Evolutionary conservation across 208 protist species (phyloP).

Genomic region (Vickermania ingenoplastis): DNA sequence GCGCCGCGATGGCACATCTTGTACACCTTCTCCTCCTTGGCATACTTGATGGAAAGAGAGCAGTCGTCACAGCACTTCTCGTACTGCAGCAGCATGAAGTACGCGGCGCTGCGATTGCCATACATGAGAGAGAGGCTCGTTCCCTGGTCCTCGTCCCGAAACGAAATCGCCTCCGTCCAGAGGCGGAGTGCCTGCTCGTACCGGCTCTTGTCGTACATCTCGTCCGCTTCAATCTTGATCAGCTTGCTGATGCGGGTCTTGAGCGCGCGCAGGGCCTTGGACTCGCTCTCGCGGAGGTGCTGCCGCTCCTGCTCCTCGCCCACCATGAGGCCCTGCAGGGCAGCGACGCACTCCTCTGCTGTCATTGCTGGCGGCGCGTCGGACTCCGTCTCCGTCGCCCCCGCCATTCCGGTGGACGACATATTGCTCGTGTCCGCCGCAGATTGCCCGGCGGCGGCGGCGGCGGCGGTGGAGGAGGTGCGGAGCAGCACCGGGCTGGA

Average conservation of each 20-base stretch:
- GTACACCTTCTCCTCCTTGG: constrained; percentile 49
- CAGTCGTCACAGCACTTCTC: constrained; percentile 76
- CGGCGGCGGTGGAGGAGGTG: no score
- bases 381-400: no score
- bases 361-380: background rate
- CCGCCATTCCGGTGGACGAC: no score
- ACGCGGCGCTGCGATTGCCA: constrained; percentile 83
- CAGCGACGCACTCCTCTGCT: background rate
- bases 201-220: constrained; percentile 72
- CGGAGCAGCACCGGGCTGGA: background rate
- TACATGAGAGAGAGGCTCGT: constrained; percentile 56
- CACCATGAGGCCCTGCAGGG: background rate
- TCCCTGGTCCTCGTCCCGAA: constrained; percentile 46
- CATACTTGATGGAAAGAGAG: constrained; percentile 38
- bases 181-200: constrained; percentile 77
- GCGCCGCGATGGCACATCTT: constrained; percentile 72
- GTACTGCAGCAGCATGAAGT: constrained; percentile 83
- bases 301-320: background rate
- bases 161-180: constrained; percentile 73
- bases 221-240: constrained; percentile 74
- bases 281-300: background rate
- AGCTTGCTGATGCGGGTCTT: constrained; percentile 34
- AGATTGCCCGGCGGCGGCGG: no score
- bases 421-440: no score
- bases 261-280: constrained; percentile 5